A percentile compares a stretch with the other conserved stretches of the same genome.
phyloP scores from a whole-genome alignment of 2,329 filamentous ascomycete species.

The Monascus ruber region DNA sequence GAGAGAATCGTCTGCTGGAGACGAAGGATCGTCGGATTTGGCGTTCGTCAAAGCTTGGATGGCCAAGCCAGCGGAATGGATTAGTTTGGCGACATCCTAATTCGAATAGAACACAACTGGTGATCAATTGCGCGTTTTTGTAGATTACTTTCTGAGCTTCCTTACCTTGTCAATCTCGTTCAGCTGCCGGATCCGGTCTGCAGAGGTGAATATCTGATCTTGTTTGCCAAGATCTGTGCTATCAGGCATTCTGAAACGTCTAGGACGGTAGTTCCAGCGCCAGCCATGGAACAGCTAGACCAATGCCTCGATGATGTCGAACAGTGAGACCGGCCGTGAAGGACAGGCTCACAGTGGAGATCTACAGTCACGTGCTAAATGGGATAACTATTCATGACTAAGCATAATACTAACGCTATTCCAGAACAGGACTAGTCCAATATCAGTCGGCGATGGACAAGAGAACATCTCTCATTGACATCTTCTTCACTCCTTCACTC shows the following conservation, averaged over 20 bases:
- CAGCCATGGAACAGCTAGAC: background rate
- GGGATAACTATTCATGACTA: background rate
- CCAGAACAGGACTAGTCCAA: constrained; percentile 2
- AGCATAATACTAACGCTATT: background rate
- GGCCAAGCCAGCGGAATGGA: constrained; percentile 50
- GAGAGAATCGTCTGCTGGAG: constrained; percentile 29
- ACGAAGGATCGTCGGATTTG: constrained; percentile 20
- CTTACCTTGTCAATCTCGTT: constrained; percentile 62
- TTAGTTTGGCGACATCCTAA: constrained; percentile 42
- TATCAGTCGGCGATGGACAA: constrained; percentile 12
- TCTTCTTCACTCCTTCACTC: background rate
- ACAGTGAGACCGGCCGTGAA: too few relatives aligned
- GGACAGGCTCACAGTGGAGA: background rate
- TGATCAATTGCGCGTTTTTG: background rate
- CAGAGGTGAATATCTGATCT: constrained; percentile 48
- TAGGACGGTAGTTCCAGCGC: too few relatives aligned
- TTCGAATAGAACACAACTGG: background rate
- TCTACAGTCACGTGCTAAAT: constrained; percentile 6
- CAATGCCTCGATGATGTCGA: too few relatives aligned
- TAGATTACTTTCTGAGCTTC: background rate
- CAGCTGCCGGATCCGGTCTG: constrained; percentile 70
- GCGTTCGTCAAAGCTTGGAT: constrained; percentile 51
- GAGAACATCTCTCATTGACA: background rate
- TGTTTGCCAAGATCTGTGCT: constrained; percentile 11
- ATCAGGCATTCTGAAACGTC: constrained; percentile 11